Evolutionary conservation across 495 filamentous ascomycete species (phyloP), one percentile per base, ranked within the genome.

Genomic region (Aspergillus egyptiacus): DNA sequence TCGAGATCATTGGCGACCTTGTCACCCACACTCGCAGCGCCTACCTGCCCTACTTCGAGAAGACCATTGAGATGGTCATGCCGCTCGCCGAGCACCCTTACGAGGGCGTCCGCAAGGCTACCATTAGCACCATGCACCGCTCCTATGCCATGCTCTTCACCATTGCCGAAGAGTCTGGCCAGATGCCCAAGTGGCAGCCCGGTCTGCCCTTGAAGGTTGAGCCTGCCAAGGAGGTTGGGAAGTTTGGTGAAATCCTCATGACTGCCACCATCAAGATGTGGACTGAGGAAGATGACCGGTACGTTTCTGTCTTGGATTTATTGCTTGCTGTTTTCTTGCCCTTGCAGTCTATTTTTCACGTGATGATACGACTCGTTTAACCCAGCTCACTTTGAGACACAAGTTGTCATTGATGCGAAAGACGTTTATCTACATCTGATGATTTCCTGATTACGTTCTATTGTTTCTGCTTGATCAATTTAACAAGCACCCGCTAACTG

Each of bases 311-410:
- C 27, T 79, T 60, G 54, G 51, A 48, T 43, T 58, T 35, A 44
- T 50, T 30, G 27, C 46, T 47, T 52, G 51, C 22, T 53, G 38
- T 6, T 11, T 30, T 23, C 48, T 15, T 35, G 28, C 45, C 20
- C 8, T 17, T 18, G 10, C 13, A 18, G 19, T 27, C 17, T 18
- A 17, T 6, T 18, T 56, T 65, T n/a, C n/a, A 60, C 57, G 90
- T 91, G 90, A 97, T 95, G 88, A 95, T 51, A 70, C 68, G 69
- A 68, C 68, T 81, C 87, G 88, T 87, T 93, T 89, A 85, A 91
- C 91, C 90, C 90, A 96, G 89, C 90, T 96, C 91, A 96, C 91
- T 95, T 85, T 85, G 84, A 97, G 80, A 81, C 86, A 73, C 59
- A 68, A 76, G 61, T 71, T 81, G 86, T 78, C 80, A 71, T 79